Percentiles rank a stretch among this genome's conserved stretches.
Conservation (phyloP, 2,329 filamentous ascomycete species). For the Cucurbitaria berberidis region DNA sequence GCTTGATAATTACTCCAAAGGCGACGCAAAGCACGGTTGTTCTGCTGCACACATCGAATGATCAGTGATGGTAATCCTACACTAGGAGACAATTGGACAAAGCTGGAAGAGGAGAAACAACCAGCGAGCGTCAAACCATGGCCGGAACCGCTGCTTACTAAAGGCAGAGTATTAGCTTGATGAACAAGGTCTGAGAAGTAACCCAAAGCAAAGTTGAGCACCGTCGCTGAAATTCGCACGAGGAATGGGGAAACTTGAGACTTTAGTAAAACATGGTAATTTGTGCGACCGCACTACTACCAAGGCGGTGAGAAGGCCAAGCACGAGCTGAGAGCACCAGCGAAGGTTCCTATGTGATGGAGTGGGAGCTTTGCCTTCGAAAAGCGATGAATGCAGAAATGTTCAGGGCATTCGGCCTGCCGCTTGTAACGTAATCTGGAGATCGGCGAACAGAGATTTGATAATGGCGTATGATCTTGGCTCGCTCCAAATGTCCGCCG, state of each 20-base stretch:
- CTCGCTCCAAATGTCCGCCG: neutral
- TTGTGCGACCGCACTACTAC: neutral
- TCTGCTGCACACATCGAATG: neutral
- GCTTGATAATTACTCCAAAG: neutral
- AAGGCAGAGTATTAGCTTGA: conserved; percentile 1
- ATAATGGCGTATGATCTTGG: neutral
- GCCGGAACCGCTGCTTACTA: neutral
- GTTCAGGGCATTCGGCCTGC: neutral
- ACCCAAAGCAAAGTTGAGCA: neutral
- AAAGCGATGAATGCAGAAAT: neutral
- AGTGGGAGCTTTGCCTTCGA: neutral
- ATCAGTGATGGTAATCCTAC: neutral
- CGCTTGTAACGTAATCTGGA: neutral
- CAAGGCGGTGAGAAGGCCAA: neutral
- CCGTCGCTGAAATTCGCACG: neutral
- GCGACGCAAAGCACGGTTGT: neutral
- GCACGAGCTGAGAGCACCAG: neutral
- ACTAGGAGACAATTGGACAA: neutral
- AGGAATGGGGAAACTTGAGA: neutral
- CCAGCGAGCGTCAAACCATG: conserved; percentile 18
- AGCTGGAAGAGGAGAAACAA: conserved; percentile 2
- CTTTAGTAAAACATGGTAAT: neutral
- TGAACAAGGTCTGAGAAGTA: neutral
- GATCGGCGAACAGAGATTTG: neutral
- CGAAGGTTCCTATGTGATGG: neutral